Evolutionary conservation across 805 yeast species (phyloP), one percentile per base, ranked within the genome.

Genomic region (Alloascoidea africana): DNA sequence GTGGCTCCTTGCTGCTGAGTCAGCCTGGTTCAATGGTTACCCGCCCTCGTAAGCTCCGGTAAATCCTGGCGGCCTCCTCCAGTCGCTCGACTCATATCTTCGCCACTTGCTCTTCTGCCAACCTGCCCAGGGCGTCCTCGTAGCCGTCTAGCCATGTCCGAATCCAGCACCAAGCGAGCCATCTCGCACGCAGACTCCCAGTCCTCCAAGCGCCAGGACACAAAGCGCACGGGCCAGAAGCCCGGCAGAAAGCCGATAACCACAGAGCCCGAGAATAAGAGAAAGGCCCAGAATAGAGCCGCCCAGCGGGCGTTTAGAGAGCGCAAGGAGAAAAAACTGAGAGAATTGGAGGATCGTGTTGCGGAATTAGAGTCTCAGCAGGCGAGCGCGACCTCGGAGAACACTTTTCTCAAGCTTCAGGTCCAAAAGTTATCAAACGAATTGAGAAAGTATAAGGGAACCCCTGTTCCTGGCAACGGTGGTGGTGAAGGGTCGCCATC

Each of bases 301-400:
- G 97, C 97, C n/a, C 98, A 91, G 59, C 66, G 97, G 39, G 97
- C 97, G 4, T 89, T 85, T 59, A 66, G 97, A 40, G 97, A 91
- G 58, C 72, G 97, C 42, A 89, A 89, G 55, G 97, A 89, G 56
- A 68, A 67, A 37, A 84, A 82, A 51, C 70, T 91, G 76, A 72
- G 74, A 51, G 94, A 85, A 45, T 65, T 89, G 43, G 96, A 87
- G 53, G 76, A 74, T 35, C 76, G 82, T 47, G 94, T 89, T 11
- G 58, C 66, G 37, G 55, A 61, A 45, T 66, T 89, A 46, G 96
- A 91, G 55, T 68, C 69, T 44, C 81, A 77, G 46, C 77, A 78
- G 41, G 59, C 73, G 39, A 72, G 73, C 44, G 80, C 80, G 37
- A 65, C 67, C 16, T 68, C 81, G 17, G 94, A 87, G 52, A 66